Evolutionary conservation across 2,329 filamentous ascomycete species (phyloP).

Genomic region (Colletotrichum sp.): DNA sequence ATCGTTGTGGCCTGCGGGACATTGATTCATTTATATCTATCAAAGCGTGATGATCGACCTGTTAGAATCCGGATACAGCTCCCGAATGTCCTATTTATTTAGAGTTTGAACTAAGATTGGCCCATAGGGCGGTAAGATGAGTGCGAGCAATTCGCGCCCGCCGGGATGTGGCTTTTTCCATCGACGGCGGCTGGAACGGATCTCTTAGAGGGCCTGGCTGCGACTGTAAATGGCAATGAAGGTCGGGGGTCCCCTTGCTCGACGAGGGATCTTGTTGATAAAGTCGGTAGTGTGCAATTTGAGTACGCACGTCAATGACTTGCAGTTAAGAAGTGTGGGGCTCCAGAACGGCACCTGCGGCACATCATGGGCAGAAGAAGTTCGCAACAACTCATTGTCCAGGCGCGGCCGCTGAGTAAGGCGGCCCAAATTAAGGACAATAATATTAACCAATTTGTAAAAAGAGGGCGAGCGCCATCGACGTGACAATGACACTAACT

Average conservation of each 20-base stretch:
- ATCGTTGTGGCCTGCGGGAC: neutral
- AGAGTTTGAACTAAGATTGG: neutral
- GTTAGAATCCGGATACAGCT: rapidly evolving
- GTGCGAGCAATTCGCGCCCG: neutral
- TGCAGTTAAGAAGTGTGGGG: too few relatives aligned
- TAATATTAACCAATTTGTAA: neutral
- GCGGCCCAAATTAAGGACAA: too few relatives aligned
- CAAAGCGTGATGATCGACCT: neutral
- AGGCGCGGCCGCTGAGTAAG: neutral
- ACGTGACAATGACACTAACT: rapidly evolving
- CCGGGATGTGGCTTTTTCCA: rapidly evolving
- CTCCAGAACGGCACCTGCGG: too few relatives aligned
- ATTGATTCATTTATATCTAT: neutral
- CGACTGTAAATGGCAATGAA: neutral
- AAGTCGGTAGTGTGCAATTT: too few relatives aligned
- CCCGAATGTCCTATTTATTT: neutral
- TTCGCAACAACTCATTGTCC: neutral
- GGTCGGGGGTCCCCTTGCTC: neutral
- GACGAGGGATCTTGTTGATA: neutral
- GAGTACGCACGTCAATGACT: too few relatives aligned
- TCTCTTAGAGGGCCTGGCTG: rapidly evolving
- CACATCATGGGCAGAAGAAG: neutral
- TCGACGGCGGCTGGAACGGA: too few relatives aligned
- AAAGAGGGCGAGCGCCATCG: rapidly evolving
- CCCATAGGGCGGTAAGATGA: neutral